Conservation (phyloP, 805 yeast species). For the Nakazawaea ambrosiae region DNA sequence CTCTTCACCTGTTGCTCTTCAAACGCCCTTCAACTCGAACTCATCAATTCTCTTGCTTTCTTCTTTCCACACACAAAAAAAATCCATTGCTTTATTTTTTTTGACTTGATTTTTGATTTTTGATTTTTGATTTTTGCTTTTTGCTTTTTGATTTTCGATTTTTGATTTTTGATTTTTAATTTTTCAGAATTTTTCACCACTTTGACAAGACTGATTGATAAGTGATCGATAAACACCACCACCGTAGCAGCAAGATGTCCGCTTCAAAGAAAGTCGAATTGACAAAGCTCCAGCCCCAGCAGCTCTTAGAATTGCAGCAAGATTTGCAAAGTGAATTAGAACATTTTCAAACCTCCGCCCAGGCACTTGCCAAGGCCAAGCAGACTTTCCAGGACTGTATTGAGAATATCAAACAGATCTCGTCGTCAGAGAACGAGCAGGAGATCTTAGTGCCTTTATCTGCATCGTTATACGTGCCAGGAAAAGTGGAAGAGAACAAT, state of each 20-base stretch:
- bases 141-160: too few relatives aligned
- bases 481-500: slow-evolving; percentile 55
- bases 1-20: too few relatives aligned
- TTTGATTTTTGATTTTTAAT: too few relatives aligned
- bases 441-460: slow-evolving; percentile 81
- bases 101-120: too few relatives aligned
- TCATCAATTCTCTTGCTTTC: background rate
- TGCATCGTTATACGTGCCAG: slow-evolving; percentile 84
- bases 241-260: slow-evolving; percentile 7
- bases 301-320: slow-evolving; percentile 74
- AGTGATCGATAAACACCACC: background rate
- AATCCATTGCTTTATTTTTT: too few relatives aligned
- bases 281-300: slow-evolving; percentile 70
- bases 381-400: slow-evolving; percentile 77
- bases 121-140: too few relatives aligned
- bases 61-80: too few relatives aligned
- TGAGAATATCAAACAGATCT: slow-evolving; percentile 53
- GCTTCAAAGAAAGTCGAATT: slow-evolving; percentile 39
- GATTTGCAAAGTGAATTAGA: slow-evolving; percentile 80
- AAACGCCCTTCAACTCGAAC: background rate
- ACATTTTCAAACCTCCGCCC: slow-evolving; percentile 77
- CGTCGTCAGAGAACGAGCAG: slow-evolving; percentile 27
- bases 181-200: background rate
- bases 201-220: too few relatives aligned
- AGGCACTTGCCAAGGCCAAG: slow-evolving; percentile 79